Evolutionary conservation across 345 rosid species (phyloP), one percentile per base, ranked within the genome.

Genomic region (Pistacia integerrima): DNA sequence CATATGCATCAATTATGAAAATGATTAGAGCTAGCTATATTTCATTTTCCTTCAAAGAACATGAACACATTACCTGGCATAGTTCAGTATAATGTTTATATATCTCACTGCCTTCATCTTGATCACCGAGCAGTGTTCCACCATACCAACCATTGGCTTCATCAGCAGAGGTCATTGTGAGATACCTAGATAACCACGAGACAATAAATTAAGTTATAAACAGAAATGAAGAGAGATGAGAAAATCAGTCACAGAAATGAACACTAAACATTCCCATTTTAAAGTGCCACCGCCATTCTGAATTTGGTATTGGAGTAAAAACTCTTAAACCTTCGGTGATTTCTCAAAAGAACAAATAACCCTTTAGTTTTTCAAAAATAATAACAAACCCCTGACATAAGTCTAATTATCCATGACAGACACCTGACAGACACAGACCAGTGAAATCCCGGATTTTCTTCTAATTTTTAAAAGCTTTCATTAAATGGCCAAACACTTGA

Each of bases 91-190:
- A 96, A 85, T 94, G 97, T 82, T 82, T 90, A 68, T 90, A 94
- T 44, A 89, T 87, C 67, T 96, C 94, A 72, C 97, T 93, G 83
- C 61, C 87, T 86, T 91, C 95, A 85, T 94, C 95, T 81, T 86
- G 98, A 83, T 96, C 97, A 54, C 97, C 95, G 0, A 92, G 92
- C 77, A 96, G 87, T 1, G 93, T 88, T 78, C 97, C 99, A 46
- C 98, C 98, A 77, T 84, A 94, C 98, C 98, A 93, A 64, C 97
- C 93, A 55, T 86, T 89, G 77, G 90, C 86, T 84, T 89, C 97
- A 82, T 87, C 85, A 73, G 78, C 87, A 35, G 90, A 84, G 59
- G 93, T 88, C 83, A 85, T 78, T 67, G 83, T 84, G 69, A 89
- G 87, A 81, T 92, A 91, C 86, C 98, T 96, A 62, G 33, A 82